Base-by-base conservation (phyloP, 2,329 filamentous ascomycete species). In the Colletotrichum melonis region DNA sequence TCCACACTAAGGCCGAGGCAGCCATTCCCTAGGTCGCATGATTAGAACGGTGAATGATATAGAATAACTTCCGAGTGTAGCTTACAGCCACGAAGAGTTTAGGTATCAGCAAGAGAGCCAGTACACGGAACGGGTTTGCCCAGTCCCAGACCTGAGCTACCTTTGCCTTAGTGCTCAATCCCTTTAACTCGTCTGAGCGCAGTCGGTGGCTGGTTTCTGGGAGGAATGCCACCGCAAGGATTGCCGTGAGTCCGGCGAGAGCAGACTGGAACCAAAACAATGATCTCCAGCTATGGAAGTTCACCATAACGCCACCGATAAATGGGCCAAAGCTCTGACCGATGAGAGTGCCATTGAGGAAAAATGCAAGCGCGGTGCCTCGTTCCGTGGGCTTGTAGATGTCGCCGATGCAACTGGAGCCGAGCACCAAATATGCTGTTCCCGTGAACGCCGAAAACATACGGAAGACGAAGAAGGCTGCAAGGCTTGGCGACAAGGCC, bases 261-360 rank as follows among this genome's bases (percentile, higher is more conserved):
- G 88, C 92, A 0, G 90, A 87, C 75, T 93, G 91, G 1, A 94
- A 84, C 90, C 91, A 94, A 82, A 94, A 94, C 71, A 94, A 92
- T 49, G 88, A 88, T 32, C 91, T 85, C 92, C 92, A 94, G n/a
- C 85, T 87, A 8, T 86, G 83, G 81, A 89, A 93, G 0, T 91
- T 94, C 30, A 93, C 91, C 57, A 94, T 92, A 22, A 93, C 90
- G 32, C 92, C 92, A 71, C 92, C 88, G n/a, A 94, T 84, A 75
- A 93, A 91, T 1, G 88, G 87, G 0, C 92, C 91, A 72, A 91
- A 82, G 1, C 88, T 89, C 7, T 92, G 92, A 0, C 92, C 92
- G 56, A 93, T 88, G 0, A 94, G 84, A 0, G 91, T 92, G 0
- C 92, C 92, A 0, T 86, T 88, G 24, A 93, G 80, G 77, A 93